Percentiles rank a stretch among this genome's conserved stretches.
These are phyloP conservation scores for Paecilomyces sp. DNA, from an alignment of 2,329 filamentous ascomycete species.

Conservation along the genomic window DNA sequence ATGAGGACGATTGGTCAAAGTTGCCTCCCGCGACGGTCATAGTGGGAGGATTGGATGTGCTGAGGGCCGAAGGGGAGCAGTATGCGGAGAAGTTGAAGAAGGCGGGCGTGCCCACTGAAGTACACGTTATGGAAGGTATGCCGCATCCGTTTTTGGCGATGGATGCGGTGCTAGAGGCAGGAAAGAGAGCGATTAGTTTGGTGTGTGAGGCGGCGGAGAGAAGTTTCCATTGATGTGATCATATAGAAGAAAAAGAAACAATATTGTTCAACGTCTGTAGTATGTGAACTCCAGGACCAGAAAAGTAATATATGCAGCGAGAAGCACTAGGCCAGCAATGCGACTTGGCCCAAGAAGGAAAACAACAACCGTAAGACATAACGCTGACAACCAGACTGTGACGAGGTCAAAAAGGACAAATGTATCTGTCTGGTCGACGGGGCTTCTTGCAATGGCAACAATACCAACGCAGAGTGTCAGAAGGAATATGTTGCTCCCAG, in stretches of 20 bases:
- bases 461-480: conserved; percentile 43
- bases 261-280: too few species aligned
- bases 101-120: conserved; percentile 42
- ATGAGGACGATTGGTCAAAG: conserved; percentile 42
- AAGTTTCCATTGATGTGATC: conserved; percentile 13
- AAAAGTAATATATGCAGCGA: conserved; percentile 26
- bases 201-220: conserved; percentile 31
- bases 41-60: conserved; percentile 51
- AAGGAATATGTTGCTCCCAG: conserved; percentile 50
- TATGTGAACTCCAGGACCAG: conserved; percentile 21
- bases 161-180: conserved; percentile 49
- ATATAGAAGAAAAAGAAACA: too few species aligned
- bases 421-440: conserved; percentile 4
- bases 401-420: conserved; percentile 18
- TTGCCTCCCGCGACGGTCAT: conserved; percentile 48
- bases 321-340: conserved; percentile 18
- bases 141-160: conserved; percentile 54
- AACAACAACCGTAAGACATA: conserved; percentile 2
- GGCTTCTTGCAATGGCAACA: conserved; percentile 10
- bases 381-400: conserved; percentile 3
- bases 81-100: conserved; percentile 43
- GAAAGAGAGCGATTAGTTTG: conserved; percentile 43
- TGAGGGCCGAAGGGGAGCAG: conserved; percentile 47
- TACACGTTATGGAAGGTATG: conserved; percentile 48
- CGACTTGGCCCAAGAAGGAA: conserved; percentile 2